phyloP scores from a whole-genome alignment of 2,329 filamentous ascomycete genomes.

The Geosmithia putterillii region DNA sequence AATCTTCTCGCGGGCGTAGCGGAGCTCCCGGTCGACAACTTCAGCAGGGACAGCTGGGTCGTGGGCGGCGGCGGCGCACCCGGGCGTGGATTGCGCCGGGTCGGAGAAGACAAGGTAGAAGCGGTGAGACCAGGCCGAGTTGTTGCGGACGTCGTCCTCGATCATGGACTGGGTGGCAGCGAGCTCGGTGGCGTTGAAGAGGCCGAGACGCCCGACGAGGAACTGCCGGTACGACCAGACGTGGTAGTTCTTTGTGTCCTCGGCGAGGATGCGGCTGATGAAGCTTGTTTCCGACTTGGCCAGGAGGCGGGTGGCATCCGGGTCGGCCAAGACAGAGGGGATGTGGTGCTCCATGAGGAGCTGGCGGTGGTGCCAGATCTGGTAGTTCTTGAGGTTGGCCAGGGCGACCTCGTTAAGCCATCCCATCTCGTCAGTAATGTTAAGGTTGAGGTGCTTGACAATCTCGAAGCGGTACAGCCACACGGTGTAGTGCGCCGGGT shows the following conservation, averaged over 20 bases:
- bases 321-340: constrained; percentile 43
- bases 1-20: constrained; percentile 63
- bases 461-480: constrained; percentile 90
- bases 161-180: constrained; percentile 61
- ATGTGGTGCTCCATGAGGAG: constrained; percentile 49
- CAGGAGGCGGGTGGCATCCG: constrained; percentile 40
- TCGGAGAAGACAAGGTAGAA: constrained; percentile 81
- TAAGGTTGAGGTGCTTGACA: constrained; percentile 52
- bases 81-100: constrained; percentile 35
- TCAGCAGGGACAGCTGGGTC: constrained; percentile 47
- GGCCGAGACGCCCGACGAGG: constrained; percentile 51
- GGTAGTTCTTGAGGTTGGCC: constrained; percentile 90
- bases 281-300: constrained; percentile 61
- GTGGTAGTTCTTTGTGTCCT: constrained; percentile 95
- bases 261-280: constrained; percentile 64
- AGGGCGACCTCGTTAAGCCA: constrained; percentile 83
- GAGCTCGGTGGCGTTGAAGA: constrained; percentile 60
- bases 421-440: constrained; percentile 58
- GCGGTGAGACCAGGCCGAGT: constrained; percentile 94
- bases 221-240: constrained; percentile 92
- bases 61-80: constrained; percentile 33
- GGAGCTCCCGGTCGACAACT: constrained; percentile 62
- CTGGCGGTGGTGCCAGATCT: constrained; percentile 79
- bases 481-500: constrained; percentile 95
- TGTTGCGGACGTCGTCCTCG: constrained; percentile 77